Evolutionary conservation across 78 protist genomes (phyloP), one percentile per base, ranked within the genome.

Genomic region (Cavenderia fasciculata): DNA sequence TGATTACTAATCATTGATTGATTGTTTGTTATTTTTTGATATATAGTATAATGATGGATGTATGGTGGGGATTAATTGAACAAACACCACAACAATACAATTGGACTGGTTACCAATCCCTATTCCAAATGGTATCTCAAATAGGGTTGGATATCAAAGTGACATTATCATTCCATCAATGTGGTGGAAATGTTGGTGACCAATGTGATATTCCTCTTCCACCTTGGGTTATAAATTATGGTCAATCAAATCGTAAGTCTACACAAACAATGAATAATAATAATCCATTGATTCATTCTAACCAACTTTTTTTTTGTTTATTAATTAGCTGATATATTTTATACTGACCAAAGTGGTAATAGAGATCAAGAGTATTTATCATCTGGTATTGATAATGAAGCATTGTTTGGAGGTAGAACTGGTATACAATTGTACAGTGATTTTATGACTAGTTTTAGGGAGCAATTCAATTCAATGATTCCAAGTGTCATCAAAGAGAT

Each of bases 61-160:
- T 95, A 31, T 97, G 97, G 97, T 95, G 97, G 97, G 98, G 98
- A 1, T 1, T 95, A 5, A 93, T 94, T 0, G 97, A 95, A 65
- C 34, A 63, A 1, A 27, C 90, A 27, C 86, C 86, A 23, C 11
- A 54, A n/a, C 29, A 41, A 52, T 95, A 95, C 61, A 66, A 95
- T 79, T 95, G 95, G 95, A 49, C 57, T 8, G 86, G 87, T 8
- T 93, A 94, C 61, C 21, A 23, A 23, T 62, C 56, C 12, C 59
- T 96, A 34, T 82, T 79, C 27, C 43, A 61, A 27, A 25, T 93
- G n/a, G 66, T 78, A 4, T 12, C 21, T 4, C 6, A 38, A 43
- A 27, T 40, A 21, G 94, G 86, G 46, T 72, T 96, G 29, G 92
- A 94, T 54, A 70, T 93, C 31, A 94, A 92, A 49, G 49, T 79